Conservation (phyloP, 2,329 filamentous ascomycete species). For the Macrophomina pseudophaseolina region DNA sequence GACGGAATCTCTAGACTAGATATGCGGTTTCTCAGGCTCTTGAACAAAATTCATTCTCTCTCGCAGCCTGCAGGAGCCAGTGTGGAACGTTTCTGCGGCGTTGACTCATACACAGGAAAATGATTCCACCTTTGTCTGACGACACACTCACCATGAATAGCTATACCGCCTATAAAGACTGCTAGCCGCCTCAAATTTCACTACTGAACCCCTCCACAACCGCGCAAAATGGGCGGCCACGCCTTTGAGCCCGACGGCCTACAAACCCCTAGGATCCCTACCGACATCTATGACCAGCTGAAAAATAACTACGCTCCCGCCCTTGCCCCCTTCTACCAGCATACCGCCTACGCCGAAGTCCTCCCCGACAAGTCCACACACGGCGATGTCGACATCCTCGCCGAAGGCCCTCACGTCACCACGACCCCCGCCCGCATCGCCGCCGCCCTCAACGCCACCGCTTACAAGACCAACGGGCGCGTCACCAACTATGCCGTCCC, state of each 20-base stretch:
- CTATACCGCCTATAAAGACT: no score
- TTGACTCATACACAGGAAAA: no score
- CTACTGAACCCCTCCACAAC: background rate
- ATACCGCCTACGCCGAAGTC: conserved; percentile 67
- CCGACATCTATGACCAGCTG: conserved; percentile 60
- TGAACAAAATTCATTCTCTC: no score
- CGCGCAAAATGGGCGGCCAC: conserved; percentile 13
- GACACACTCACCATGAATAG: no score
- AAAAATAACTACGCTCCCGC: conserved; percentile 53
- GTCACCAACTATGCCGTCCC: conserved; percentile 59
- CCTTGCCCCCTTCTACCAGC: conserved; percentile 59
- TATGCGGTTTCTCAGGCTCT: no score
- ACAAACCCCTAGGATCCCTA: conserved; percentile 9
- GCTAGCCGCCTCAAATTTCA: background rate
- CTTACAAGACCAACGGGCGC: conserved; percentile 31
- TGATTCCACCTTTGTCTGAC: no score
- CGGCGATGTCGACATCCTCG: conserved; percentile 76
- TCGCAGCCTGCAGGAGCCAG: no score
- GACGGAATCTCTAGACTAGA: no score
- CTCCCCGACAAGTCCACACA: conserved; percentile 70
- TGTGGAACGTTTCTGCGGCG: no score
- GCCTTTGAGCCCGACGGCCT: conserved; percentile 7
- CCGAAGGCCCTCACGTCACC: conserved; percentile 42
- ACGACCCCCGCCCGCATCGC: conserved; percentile 42
- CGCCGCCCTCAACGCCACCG: conserved; percentile 52